A percentile compares a stretch with the other conserved stretches of the same genome.
These are phyloP conservation scores for Trichophyton simii DNA, from an alignment of 2,329 filamentous ascomycete species.

Conservation along the genomic window DNA sequence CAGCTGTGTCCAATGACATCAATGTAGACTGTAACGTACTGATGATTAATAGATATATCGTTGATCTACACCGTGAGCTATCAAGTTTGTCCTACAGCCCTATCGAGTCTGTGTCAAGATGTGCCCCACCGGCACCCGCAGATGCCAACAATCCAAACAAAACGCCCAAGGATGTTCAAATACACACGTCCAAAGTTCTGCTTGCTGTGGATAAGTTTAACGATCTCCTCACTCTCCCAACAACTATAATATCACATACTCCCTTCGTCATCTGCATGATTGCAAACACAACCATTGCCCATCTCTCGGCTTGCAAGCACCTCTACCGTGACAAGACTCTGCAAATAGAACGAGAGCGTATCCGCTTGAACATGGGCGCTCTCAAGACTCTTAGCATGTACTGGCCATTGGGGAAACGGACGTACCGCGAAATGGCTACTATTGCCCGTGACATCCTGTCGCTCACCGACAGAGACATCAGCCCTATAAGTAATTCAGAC, in stretches of 20 bases:
- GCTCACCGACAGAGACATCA: conserved; percentile 8
- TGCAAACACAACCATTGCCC: conserved; percentile 39
- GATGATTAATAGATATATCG: conserved; percentile 19
- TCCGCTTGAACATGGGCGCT: conserved; percentile 29
- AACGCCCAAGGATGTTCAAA: conserved; percentile 16
- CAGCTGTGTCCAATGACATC: background rate
- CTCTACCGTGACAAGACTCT: conserved; percentile 22
- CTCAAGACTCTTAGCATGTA: conserved; percentile 24
- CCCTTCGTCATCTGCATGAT: conserved; percentile 34
- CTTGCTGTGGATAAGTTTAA: conserved; percentile 28
- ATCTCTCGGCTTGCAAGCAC: conserved; percentile 41
- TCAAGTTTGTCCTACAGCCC: conserved; percentile 29
- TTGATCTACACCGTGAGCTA: conserved; percentile 28
- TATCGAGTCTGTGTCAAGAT: conserved; percentile 28
- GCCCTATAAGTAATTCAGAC: background rate
- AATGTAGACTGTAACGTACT: conserved; percentile 23
- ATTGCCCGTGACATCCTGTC: conserved; percentile 25
- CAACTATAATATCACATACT: conserved; percentile 23
- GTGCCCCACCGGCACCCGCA: conserved; percentile 16
- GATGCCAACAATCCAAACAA: conserved; percentile 6
- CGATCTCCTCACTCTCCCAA: conserved; percentile 27
- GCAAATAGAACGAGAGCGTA: conserved; percentile 26
- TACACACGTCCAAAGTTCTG: conserved; percentile 29
- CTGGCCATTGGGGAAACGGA: conserved; percentile 25
- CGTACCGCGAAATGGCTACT: conserved; percentile 28